A percentile compares a stretch with the other conserved stretches of the same genome.
phyloP scores from a whole-genome alignment of 768 basidiomycete genomes.

The Lactarius deliciosus region DNA sequence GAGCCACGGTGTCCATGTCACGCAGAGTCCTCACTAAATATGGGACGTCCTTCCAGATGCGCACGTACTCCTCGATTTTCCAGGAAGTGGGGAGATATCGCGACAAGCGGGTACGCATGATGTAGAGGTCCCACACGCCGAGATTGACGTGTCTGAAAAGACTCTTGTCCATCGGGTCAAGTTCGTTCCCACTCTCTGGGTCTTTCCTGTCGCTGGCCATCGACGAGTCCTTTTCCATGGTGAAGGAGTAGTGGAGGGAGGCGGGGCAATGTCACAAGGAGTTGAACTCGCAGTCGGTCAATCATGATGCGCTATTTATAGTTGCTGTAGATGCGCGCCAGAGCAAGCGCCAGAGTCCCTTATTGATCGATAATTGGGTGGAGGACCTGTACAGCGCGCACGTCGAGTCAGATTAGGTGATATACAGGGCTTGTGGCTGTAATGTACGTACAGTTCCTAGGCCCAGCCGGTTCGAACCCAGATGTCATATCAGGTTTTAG shows the following conservation, averaged over 20 bases:
- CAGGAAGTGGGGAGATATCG: background rate
- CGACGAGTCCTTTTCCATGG: background rate
- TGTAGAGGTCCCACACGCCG: constrained; percentile 1
- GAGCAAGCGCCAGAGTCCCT: too few relatives aligned
- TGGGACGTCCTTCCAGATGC: background rate
- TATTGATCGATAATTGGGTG: too few relatives aligned
- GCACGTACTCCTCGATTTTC: background rate
- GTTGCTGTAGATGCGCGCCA: background rate
- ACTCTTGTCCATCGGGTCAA: background rate
- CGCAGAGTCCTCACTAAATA: constrained; percentile 49
- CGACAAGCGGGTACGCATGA: background rate
- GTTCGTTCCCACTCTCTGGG: background rate
- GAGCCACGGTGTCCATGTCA: constrained; percentile 13
- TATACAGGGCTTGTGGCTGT: too few relatives aligned
- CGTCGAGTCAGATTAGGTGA: background rate
- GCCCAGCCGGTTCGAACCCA: too few relatives aligned
- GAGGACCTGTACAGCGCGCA: too few relatives aligned
- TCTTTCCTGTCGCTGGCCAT: background rate
- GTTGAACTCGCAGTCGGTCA: background rate
- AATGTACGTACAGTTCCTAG: too few relatives aligned
- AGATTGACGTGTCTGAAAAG: background rate
- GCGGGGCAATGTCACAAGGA: background rate
- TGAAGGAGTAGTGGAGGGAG: background rate
- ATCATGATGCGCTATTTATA: too few relatives aligned
- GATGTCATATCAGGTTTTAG: too few relatives aligned